Base-by-base conservation (phyloP, 1,139 yeast species). In the Suhomyces yuchorum region DNA sequence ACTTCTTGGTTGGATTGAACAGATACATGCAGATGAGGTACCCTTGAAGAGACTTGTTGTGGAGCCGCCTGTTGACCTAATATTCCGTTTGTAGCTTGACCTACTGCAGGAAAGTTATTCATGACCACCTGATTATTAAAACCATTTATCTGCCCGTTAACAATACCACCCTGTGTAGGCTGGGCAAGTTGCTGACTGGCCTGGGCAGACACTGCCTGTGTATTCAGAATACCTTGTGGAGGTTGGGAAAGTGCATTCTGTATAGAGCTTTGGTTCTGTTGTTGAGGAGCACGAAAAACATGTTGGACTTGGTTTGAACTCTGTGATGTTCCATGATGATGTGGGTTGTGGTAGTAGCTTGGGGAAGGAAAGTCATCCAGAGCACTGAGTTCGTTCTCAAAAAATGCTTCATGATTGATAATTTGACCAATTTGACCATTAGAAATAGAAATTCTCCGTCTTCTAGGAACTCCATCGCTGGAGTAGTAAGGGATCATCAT, bases 341-440 rank as follows among this genome's bases (percentile, higher is more conserved):
- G 26, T 9, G 34, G 19, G 12, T 20, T 34, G 5, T 39, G 24
- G 3, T 28, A 23, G 18, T 40, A 40, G 19, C 24, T 15, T n/a
- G 46, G 46, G 19, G 39, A 37, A 19, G 40, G 45, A 18, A 28
- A 36, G 23, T 59, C 66, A 6, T 61, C 64, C 18, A 55, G 51
- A 30, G 44, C 26, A 22, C 14, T 30, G 4, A 47, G 57, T 17
- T 62, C 68, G 40, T 63, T 62, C 41, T 68, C 68, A 39, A 70
- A 67, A 37, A 67, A 64, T 2, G 77, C 78, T 49, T 75, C 80
- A 53, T 75, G 79, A 57, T 65, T 75, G 33, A 81, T 70, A 35
- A 82, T 78, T 60, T 86, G 92, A 40, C 89, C 87, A 55, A 86
- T 85, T 61, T 85, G 93, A 56, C 93, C 93, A 65, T 85, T 85